Percentiles rank a stretch among this genome's conserved stretches.
Conservation (phyloP, 345 rosid genomes). For the Camelina hispida region DNA sequence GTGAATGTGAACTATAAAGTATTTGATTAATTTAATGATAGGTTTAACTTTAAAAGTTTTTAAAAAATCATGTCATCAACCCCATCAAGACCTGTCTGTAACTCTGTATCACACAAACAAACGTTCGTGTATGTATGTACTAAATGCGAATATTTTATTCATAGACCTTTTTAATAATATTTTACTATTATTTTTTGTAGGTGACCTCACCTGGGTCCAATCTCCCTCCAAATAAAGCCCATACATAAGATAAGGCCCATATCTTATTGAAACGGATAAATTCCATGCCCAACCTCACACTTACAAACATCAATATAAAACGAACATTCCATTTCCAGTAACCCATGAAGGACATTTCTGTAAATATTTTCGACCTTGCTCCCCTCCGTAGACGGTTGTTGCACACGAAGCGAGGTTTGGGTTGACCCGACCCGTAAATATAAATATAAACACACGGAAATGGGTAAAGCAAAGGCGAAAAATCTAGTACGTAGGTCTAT, state of each 20-base stretch:
- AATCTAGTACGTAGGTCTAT: slow-evolving; percentile 38
- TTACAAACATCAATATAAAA: slow-evolving; percentile 10
- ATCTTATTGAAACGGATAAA: not conserved
- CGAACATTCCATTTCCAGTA: slow-evolving; percentile 28
- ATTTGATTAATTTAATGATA: slow-evolving; percentile 5
- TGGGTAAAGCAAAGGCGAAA: slow-evolving; percentile 35
- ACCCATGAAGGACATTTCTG: slow-evolving; percentile 21
- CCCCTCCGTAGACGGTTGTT: slow-evolving; percentile 26
- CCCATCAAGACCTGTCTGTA: slow-evolving; percentile 34
- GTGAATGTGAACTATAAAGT: not conserved
- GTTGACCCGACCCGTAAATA: slow-evolving; percentile 18
- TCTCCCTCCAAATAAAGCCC: slow-evolving; percentile 9
- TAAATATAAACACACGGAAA: slow-evolving; percentile 14
- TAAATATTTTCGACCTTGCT: slow-evolving; percentile 9
- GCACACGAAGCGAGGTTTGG: slow-evolving; percentile 33
- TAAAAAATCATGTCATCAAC: slow-evolving; percentile 16
- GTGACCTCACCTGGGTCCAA: not conserved
- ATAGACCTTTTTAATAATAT: not conserved
- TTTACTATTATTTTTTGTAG: not conserved
- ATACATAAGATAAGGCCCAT: slow-evolving; percentile 11
- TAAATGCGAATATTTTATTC: slow-evolving; percentile 22
- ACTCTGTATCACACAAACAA: slow-evolving; percentile 30
- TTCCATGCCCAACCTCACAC: slow-evolving; percentile 17
- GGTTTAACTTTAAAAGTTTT: not conserved
- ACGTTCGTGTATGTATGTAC: slow-evolving; percentile 26